Conservation (phyloP, 2,329 filamentous ascomycete genomes). For the Fusarium multiceps region DNA sequence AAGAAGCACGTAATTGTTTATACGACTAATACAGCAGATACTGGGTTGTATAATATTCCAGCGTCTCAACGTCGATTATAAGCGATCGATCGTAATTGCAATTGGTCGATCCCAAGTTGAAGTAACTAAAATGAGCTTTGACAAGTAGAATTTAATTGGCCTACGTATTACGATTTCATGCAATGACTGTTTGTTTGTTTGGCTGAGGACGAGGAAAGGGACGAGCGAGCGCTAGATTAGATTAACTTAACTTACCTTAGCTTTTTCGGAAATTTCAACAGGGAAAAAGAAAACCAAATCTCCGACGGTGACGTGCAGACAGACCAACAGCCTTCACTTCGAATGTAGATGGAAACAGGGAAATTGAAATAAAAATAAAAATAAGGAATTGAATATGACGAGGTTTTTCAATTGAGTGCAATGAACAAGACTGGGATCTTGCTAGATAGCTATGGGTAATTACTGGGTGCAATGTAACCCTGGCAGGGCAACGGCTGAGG, state of each 20-base stretch:
- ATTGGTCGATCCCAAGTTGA: conserved; percentile 21
- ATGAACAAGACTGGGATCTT: background rate
- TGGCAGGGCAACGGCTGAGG: conserved; percentile 24
- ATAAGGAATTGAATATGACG: conserved; percentile 19
- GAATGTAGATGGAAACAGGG: conserved; percentile 24
- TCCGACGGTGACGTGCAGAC: conserved; percentile 35
- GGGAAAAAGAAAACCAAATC: conserved; percentile 41
- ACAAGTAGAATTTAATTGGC: conserved; percentile 33
- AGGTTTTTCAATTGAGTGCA: background rate
- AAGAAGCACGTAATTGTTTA: background rate
- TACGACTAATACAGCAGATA: background rate
- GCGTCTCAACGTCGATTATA: conserved; percentile 1
- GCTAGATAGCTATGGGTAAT: background rate
- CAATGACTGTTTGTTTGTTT: conserved; percentile 21
- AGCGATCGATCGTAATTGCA: conserved; percentile 8
- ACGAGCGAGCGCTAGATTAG: conserved; percentile 4
- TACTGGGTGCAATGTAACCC: conserved; percentile 7
- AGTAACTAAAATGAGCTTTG: conserved; percentile 20
- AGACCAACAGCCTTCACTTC: background rate
- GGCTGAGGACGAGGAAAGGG: conserved; percentile 2
- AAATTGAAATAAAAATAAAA: background rate
- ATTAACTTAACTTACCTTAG: conserved; percentile 12
- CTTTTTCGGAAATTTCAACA: conserved; percentile 36
- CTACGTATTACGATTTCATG: background rate
- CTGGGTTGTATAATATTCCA: background rate